Evolutionary conservation across 2,329 filamentous ascomycete species (phyloP).

Genomic region (Trichoderma harzianum): DNA sequence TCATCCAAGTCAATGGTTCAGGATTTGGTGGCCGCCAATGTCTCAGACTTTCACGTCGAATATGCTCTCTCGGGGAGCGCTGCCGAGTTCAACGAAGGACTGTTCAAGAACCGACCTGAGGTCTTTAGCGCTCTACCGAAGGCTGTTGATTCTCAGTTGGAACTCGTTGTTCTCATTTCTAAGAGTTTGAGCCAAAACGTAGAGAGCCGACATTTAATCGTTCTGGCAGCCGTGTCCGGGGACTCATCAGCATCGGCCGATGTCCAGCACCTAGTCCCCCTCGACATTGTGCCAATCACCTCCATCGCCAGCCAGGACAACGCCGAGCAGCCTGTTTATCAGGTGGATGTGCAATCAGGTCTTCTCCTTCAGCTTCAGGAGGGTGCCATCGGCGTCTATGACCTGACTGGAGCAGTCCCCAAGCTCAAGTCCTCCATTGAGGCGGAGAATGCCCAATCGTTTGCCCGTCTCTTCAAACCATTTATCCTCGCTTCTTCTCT

Average conservation of each 20-base stretch:
- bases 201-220: conserved; percentile 31
- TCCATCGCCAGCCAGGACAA: conserved; percentile 21
- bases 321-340: conserved; percentile 38
- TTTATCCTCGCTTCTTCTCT: conserved; percentile 61
- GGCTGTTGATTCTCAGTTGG: conserved; percentile 44
- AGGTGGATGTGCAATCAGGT: conserved; percentile 61
- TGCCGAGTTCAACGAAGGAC: conserved; percentile 49
- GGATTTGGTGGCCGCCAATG: conserved; percentile 32
- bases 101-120: conserved; percentile 55
- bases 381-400: conserved; percentile 57
- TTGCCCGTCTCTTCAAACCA: conserved; percentile 63
- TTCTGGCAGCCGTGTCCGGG: conserved; percentile 33
- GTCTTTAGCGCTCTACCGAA: conserved; percentile 50
- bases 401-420: conserved; percentile 60
- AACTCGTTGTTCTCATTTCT: conserved; percentile 54
- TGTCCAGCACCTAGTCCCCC: conserved; percentile 36
- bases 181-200: conserved; percentile 32
- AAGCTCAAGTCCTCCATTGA: conserved; percentile 55
- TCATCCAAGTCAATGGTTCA: conserved; percentile 35
- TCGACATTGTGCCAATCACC: conserved; percentile 40
- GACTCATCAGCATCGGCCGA: conserved; percentile 25
- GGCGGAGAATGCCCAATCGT: conserved; percentile 54
- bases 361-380: conserved; percentile 58
- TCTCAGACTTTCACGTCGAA: conserved; percentile 45
- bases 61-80: conserved; percentile 45